Evolutionary conservation across 202 grass and related monocot species (phyloP).

Genomic region (Schoenoplectus triqueter): DNA sequence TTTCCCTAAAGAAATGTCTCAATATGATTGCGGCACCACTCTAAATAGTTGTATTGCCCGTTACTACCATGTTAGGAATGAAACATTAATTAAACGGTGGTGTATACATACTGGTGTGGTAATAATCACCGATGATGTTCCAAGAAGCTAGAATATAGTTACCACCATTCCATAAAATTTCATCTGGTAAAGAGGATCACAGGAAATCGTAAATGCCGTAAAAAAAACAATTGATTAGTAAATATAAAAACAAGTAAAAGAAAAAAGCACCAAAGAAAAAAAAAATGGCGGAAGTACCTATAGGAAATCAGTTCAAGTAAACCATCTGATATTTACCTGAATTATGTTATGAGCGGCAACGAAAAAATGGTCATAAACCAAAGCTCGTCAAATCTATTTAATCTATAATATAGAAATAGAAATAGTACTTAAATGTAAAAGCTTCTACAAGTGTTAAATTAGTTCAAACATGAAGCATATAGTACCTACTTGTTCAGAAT

Average conservation of each 20-base stretch:
- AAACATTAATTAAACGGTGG: not conserved
- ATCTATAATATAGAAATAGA: not conserved
- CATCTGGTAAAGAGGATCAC: not conserved
- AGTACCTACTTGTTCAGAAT: not conserved
- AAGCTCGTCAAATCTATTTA: not conserved
- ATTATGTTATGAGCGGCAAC: not conserved
- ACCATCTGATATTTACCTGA: not conserved
- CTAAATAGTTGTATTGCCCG: not conserved
- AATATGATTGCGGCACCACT: not conserved
- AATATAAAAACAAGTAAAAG: not conserved
- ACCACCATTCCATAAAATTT: not conserved
- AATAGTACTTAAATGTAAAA: not conserved
- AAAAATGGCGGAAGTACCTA: not conserved
- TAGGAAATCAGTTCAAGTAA: not conserved
- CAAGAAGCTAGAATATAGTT: not conserved
- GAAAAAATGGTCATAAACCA: not conserved
- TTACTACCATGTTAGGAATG: not conserved
- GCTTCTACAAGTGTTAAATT: not conserved
- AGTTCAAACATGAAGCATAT: conserved; percentile 22
- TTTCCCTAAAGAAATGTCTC: not conserved
- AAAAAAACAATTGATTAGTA: not conserved
- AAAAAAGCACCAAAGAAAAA: not conserved
- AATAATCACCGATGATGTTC: not conserved
- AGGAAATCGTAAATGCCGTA: not conserved
- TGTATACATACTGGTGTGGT: too few relatives aligned